Evolutionary conservation across 116 monocot genomes (phyloP), one percentile per base, ranked within the genome.

Genomic region (Zostera marina): DNA sequence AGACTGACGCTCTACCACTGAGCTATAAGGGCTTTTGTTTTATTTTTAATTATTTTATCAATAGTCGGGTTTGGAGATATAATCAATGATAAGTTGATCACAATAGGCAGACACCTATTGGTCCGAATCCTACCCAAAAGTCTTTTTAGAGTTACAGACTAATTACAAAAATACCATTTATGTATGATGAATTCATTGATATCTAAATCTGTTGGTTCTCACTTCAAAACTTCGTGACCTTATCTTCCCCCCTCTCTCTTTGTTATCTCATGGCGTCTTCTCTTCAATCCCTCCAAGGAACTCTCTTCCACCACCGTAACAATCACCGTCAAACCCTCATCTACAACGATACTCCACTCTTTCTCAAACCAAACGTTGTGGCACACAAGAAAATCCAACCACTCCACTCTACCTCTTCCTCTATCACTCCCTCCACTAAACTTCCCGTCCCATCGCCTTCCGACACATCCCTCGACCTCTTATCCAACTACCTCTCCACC

Each of bases 1-100:
- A 93, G 88, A 88, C 93, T 93, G 84, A 88, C 84, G 93, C 93
- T 93, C 88, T 93, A 84, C 88, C 93, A 88, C 93, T 93, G 63
- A 64, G 70, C 70, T 70, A 70, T 70, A 70, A 70, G 70, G 70
- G 70, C 70, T 49, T 2, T 32, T 32, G 32, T 32, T 1, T 1
- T 32, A 32, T 0, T 5, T 0, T 32, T 32, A 32, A 32, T 32
- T 32, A 32, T 0, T 32, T 32, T 32, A 0, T 32, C n/a, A n/a
- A n/a, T n/a, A n/a, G n/a, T n/a, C n/a, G n/a, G n/a, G n/a, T n/a
- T n/a, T n/a, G n/a, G n/a, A n/a, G n/a, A n/a, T n/a, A n/a, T n/a
- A n/a, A n/a, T n/a, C n/a, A n/a, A n/a, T n/a, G n/a, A n/a, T n/a
- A n/a, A n/a, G n/a, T n/a, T n/a, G n/a, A n/a, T n/a, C n/a, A n/a